Evolutionary conservation across 192 early-diverging fungal genomes (phyloP).

Genomic region (Kickxella alabastrina): DNA sequence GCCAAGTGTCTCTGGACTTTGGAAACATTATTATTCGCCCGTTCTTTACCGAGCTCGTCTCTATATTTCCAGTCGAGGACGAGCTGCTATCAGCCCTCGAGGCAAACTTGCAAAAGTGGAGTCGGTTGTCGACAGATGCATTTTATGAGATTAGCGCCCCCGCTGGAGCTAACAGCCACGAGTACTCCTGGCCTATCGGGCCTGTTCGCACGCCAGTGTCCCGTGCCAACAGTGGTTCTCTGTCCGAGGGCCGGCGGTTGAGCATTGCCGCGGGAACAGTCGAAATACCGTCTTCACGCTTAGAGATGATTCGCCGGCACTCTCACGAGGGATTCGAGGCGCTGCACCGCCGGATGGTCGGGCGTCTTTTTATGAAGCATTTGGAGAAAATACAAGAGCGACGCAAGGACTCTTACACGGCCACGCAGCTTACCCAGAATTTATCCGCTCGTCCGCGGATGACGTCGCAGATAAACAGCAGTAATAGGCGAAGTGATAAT

Average conservation of each 20-base stretch:
- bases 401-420: slow-evolving; percentile 36
- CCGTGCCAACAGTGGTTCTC: slow-evolving; percentile 11
- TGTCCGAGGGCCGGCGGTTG: slow-evolving; percentile 38
- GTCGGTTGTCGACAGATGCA: slow-evolving; percentile 31
- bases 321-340: slow-evolving; percentile 46
- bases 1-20: slow-evolving; percentile 76
- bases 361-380: slow-evolving; percentile 46
- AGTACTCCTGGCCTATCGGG: slow-evolving; percentile 45
- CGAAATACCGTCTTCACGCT: slow-evolving; percentile 41
- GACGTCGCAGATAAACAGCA: neutral
- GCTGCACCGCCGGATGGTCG: slow-evolving; percentile 46
- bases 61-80: slow-evolving; percentile 67
- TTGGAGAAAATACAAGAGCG: slow-evolving; percentile 47
- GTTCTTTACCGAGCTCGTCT: slow-evolving; percentile 78
- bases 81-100: slow-evolving; percentile 53
- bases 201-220: slow-evolving; percentile 14
- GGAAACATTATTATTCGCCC: slow-evolving; percentile 82
- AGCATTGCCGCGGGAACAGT: slow-evolving; percentile 51
- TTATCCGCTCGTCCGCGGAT: slow-evolving; percentile 8
- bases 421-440: neutral
- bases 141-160: slow-evolving; percentile 36
- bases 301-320: slow-evolving; percentile 49
- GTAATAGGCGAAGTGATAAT: neutral
- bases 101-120: slow-evolving; percentile 47
- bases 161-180: slow-evolving; percentile 34